Evolutionary conservation across 2,329 filamentous ascomycete genomes (phyloP).

Genomic region (Penicillium occitanis): DNA sequence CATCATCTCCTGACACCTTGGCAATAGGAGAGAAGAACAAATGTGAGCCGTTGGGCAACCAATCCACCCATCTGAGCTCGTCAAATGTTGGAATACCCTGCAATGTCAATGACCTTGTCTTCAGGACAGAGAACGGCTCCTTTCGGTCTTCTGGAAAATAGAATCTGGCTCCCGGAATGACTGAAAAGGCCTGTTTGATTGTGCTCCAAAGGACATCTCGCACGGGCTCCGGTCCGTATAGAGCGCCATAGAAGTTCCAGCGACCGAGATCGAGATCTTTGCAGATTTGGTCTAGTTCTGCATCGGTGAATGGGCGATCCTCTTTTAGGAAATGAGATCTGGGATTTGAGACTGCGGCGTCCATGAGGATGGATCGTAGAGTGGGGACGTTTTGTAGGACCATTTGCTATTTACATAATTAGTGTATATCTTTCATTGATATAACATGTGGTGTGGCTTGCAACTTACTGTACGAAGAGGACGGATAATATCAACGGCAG

Average conservation of each 20-base stretch:
- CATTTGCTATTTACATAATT: not conserved
- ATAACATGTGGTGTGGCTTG: not conserved
- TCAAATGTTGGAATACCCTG: not conserved
- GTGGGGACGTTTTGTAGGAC: not conserved
- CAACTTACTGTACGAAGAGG: not conserved
- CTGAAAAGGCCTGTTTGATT: not conserved
- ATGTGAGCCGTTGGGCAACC: not conserved
- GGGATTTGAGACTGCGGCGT: not conserved
- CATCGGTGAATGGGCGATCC: not conserved
- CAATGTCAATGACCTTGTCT: not conserved
- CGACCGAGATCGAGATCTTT: not conserved
- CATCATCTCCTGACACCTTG: conserved; percentile 51
- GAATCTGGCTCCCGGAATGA: not conserved
- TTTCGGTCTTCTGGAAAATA: not conserved
- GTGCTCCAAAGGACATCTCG: not conserved
- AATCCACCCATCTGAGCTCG: not conserved
- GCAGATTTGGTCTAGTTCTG: not conserved
- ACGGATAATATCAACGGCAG: not conserved
- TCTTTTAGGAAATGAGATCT: not conserved
- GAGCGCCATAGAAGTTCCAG: not conserved
- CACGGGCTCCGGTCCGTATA: not conserved
- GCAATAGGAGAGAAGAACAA: conserved; percentile 56
- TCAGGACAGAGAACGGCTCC: not conserved
- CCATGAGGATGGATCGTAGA: not conserved
- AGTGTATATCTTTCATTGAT: too few species aligned